These are phyloP conservation scores for Saturnispora diversa DNA, from an alignment of 805 yeast species.

Conservation along the genomic window DNA sequence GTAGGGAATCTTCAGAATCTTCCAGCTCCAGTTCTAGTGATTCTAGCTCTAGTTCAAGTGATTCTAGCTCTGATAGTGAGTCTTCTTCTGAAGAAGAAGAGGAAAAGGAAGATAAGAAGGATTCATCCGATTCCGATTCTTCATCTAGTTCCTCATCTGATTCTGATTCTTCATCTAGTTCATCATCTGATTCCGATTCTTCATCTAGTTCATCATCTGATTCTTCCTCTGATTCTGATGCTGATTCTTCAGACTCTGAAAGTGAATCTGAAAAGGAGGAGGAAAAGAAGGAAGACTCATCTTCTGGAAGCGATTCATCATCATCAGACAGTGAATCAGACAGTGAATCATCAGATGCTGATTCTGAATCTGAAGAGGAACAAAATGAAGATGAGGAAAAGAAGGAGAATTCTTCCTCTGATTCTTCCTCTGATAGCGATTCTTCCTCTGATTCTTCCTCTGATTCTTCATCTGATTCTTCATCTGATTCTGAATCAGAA, in stretches of 20 bases:
- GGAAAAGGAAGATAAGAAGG: constrained; percentile 15
- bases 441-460: constrained; percentile 11
- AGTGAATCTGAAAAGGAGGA: constrained; percentile 3
- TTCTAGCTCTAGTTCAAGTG: constrained; percentile 22
- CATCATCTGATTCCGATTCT: constrained; percentile 10
- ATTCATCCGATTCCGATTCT: constrained; percentile 7
- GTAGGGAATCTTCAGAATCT: constrained; percentile 9
- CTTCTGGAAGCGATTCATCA: constrained; percentile 4
- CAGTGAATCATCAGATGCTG: constrained; percentile 13
- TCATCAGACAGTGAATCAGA: constrained; percentile 15
- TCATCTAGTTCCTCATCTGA: constrained; percentile 13
- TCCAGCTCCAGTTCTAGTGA: not conserved
- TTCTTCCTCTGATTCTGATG: constrained; percentile 14
- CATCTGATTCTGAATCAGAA: constrained; percentile 21
- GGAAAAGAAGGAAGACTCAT: not conserved
- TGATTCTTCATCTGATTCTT: too few relatives aligned
- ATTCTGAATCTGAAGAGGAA: constrained; percentile 16
- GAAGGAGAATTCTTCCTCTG: too few relatives aligned
- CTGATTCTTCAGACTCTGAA: constrained; percentile 11
- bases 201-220: constrained; percentile 9
- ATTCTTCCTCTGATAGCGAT: constrained; percentile 9
- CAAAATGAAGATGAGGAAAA: not conserved
- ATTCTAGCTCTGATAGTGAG: constrained; percentile 10
- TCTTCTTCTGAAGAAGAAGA: constrained; percentile 12
- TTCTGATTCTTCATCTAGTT: constrained; percentile 11